Conservation (phyloP, 169 alveolate species). For the Eimeria praecox region DNA sequence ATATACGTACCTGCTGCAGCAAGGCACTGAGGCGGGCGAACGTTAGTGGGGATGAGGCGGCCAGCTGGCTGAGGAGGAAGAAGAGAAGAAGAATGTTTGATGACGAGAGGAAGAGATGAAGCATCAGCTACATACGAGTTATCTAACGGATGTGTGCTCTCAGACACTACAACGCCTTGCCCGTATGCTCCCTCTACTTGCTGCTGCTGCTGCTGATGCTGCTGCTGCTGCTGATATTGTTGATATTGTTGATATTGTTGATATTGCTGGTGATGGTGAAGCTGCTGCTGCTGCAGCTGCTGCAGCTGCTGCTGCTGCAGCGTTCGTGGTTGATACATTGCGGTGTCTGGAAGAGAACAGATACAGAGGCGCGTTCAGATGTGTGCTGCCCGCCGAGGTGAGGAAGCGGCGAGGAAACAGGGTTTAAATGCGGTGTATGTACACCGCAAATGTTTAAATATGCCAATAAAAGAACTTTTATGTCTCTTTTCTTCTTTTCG, state of each 20-base stretch:
- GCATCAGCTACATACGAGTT: not conserved
- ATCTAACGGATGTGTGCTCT: not conserved
- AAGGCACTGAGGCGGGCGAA: constrained; percentile 67
- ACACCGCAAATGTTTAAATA: not conserved
- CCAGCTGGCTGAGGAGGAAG: constrained; percentile 34
- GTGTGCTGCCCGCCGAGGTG: not conserved
- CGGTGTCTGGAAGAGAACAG: too few relatives aligned
- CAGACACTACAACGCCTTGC: not conserved
- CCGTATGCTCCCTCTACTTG: constrained; percentile 27
- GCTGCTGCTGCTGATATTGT: not conserved
- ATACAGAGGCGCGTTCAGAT: not conserved
- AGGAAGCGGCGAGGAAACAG: not conserved
- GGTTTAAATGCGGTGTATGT: not conserved
- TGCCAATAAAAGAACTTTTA: not conserved
- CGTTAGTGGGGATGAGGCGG: constrained; percentile 65
- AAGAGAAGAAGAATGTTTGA: constrained; percentile 28
- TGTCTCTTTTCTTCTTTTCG: not conserved
- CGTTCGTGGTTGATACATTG: too few relatives aligned
- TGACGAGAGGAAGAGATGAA: constrained; percentile 1
- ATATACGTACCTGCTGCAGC: constrained; percentile 64
- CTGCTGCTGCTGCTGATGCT: constrained; percentile 23
- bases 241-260: not conserved
- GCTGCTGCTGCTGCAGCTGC: constrained; percentile 8
- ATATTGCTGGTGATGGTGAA: not conserved
- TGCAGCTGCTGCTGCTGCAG: not conserved